Evolutionary conservation across 495 filamentous ascomycete species (phyloP), one percentile per base, ranked within the genome.

Genomic region (Lasiosphaeriaceae sp.): DNA sequence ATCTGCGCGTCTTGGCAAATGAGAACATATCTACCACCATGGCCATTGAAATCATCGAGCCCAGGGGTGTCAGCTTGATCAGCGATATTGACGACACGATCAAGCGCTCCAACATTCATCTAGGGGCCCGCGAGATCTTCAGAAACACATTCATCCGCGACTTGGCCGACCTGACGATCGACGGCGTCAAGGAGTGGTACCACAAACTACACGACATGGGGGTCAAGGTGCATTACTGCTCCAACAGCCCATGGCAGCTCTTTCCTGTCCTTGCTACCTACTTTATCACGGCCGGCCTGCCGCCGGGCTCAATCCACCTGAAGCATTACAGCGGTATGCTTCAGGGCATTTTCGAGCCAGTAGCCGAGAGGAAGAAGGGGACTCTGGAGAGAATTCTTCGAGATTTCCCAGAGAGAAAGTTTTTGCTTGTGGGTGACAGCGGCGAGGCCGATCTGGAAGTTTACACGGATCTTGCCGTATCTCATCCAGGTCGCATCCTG

Each of bases 21-120:
- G 92, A 96, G 70, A 81, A 86, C 37, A 77, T 99, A 5, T 96
- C 92, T 11, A 84, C 83, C 8, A 87, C 85, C 1, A 86, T 90
- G 58, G 80, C 85, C 14, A 80, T 97, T 35, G 75, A 83, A 39
- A 77, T 96, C 24, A 89, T 88, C 17, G 87, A 95, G 52, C 80
- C 88, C 0, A 75, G 69, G n/a, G 94, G 94, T 21, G 80, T 99
- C 59, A 97, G 92, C 66, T 54, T 99, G 52, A 97, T 99, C 65
- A 97, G 90, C 66, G 94, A 99, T 63, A 92, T 99, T 56, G 94
- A 99, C 66, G 94, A 99, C 70, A 99, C 94, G 0, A 88, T 99
- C 57, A 99, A 99, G 67, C 90, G 91, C 62, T 97, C 95, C 2
- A 94, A 89, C 14, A 94, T 99, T 60, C 77, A 81, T 6, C 80